Evolutionary conservation across 1,284 basidiomycete genomes (phyloP).

Genomic region (Cerioporus squamosus): DNA sequence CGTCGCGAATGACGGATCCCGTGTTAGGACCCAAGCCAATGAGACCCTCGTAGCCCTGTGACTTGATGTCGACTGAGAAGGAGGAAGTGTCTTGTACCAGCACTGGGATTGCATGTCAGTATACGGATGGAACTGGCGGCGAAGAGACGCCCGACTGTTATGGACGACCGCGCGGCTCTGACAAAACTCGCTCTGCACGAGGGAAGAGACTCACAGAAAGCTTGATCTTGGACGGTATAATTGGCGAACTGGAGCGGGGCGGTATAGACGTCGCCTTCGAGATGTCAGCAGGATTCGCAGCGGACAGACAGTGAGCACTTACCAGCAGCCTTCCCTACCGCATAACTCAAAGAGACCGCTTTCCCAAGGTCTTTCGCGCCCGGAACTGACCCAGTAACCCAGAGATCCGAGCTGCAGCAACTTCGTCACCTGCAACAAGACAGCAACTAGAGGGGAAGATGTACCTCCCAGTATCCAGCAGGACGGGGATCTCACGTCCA

Average conservation of each 20-base stretch:
- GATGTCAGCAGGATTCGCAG: background rate
- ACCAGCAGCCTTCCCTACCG: conserved; percentile 51
- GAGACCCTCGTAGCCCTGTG: conserved; percentile 71
- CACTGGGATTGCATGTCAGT: conserved; percentile 44
- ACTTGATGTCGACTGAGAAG: conserved; percentile 65
- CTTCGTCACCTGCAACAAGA: background rate
- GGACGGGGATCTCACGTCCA: conserved; percentile 37
- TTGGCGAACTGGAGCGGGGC: conserved; percentile 56
- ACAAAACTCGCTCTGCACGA: too few relatives aligned
- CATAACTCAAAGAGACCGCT: conserved; percentile 48
- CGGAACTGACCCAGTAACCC: conserved; percentile 54
- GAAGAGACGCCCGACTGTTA: too few relatives aligned
- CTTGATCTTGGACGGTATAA: conserved; percentile 56
- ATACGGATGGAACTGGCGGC: background rate
- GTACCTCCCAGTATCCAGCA: conserved; percentile 47
- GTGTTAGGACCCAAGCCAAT: conserved; percentile 77
- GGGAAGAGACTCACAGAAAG: conserved; percentile 51
- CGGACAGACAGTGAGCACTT: conserved; percentile 4
- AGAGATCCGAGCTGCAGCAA: conserved; percentile 60
- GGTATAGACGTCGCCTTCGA: conserved; percentile 51
- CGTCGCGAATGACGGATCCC: conserved; percentile 65
- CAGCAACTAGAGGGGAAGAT: background rate
- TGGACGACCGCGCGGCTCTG: background rate
- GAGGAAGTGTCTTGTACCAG: conserved; percentile 64
- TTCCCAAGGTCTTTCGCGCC: conserved; percentile 45